Percentiles rank a stretch among this genome's conserved stretches.
These are phyloP conservation scores for Thalassiosira exigua DNA, from an alignment of 352 stramenopile species.

Conservation along the genomic window DNA sequence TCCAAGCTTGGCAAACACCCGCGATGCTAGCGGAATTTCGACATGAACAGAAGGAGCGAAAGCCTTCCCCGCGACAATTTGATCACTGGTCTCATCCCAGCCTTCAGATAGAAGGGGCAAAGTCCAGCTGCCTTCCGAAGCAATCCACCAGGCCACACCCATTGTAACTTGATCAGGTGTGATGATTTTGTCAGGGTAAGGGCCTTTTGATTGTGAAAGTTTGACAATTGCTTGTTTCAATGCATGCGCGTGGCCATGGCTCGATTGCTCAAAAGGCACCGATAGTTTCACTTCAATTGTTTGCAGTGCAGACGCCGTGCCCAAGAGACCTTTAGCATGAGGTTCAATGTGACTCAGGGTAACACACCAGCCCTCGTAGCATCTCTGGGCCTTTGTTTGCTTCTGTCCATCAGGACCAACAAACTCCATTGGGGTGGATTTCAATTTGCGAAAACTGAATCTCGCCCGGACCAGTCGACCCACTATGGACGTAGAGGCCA, in stretches of 20 bases:
- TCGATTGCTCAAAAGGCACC: constrained; percentile 31
- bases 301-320: constrained; percentile 47
- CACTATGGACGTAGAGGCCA: constrained; percentile 16
- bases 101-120: constrained; percentile 62
- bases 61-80: constrained; percentile 6
- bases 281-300: constrained; percentile 64
- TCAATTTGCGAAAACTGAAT: constrained; percentile 55
- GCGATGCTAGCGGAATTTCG: constrained; percentile 40
- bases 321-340: constrained; percentile 16
- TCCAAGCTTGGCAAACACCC: constrained; percentile 50
- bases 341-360: constrained; percentile 56
- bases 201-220: constrained; percentile 9
- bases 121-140: constrained; percentile 37
- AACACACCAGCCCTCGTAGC: constrained; percentile 58
- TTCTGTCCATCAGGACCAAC: not conserved
- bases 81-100: constrained; percentile 56
- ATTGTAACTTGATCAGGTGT: constrained; percentile 61
- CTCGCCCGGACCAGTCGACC: constrained; percentile 45
- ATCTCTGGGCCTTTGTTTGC: constrained; percentile 16
- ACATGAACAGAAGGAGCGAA: constrained; percentile 32
- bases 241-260: constrained; percentile 5
- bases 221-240: constrained; percentile 24
- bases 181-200: constrained; percentile 11
- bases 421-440: constrained; percentile 18
- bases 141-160: constrained; percentile 59